These are phyloP conservation scores for Trypanosoma melophagium DNA, from an alignment of 208 protist species.

Conservation along the genomic window DNA sequence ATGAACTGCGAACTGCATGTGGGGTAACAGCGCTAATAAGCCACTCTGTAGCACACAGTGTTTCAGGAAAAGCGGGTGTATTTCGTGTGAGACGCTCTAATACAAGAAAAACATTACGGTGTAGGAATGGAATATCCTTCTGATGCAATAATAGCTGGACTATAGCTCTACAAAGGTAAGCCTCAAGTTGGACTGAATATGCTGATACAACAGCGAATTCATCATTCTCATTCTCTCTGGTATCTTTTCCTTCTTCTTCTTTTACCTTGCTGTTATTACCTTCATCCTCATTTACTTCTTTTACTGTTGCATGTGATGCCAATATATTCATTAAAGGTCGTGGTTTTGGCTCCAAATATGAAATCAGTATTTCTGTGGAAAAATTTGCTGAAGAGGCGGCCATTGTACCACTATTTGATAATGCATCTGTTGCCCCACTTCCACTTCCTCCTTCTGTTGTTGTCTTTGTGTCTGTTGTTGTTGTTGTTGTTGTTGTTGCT, in stretches of 20 bases:
- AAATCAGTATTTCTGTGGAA: constrained; percentile 20
- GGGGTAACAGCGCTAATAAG: constrained; percentile 54
- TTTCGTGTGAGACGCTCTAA: constrained; percentile 64
- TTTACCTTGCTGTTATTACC: background rate
- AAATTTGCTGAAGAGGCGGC: background rate
- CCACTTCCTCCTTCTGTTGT: background rate
- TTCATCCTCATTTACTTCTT: background rate
- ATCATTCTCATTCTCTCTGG: background rate
- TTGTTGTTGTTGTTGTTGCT: background rate
- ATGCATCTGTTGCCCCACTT: background rate
- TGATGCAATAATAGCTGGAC: constrained; percentile 53
- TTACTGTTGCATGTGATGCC: background rate
- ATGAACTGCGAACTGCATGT: constrained; percentile 55
- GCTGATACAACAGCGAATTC: constrained; percentile 12
- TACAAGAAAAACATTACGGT: constrained; percentile 67
- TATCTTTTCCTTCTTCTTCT: background rate
- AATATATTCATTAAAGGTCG: constrained; percentile 20
- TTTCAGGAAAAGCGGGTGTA: constrained; percentile 43
- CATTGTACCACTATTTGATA: background rate
- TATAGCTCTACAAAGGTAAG: constrained; percentile 50
- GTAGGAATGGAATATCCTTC: constrained; percentile 54
- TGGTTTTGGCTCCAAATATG: constrained; percentile 26
- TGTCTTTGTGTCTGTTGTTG: background rate
- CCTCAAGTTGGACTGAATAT: constrained; percentile 59
- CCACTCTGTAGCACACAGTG: constrained; percentile 43